Conservation (phyloP, 768 basidiomycete genomes). For the Tricholoma hemisulphureum region DNA sequence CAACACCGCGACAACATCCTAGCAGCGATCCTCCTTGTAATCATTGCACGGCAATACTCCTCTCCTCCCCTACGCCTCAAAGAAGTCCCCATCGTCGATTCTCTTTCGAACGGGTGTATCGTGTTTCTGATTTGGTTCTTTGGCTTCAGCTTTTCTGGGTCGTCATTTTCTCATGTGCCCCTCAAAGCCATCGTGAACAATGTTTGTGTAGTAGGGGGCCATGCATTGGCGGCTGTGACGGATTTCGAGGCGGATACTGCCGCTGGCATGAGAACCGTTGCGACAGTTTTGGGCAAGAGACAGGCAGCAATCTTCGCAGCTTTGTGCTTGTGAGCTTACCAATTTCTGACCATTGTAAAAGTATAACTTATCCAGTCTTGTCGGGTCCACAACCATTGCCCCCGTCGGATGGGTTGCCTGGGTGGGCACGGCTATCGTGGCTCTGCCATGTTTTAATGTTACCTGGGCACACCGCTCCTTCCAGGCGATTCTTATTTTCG, state of each 20-base stretch:
- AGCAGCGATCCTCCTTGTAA: slow-evolving; percentile 3
- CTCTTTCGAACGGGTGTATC: slow-evolving; percentile 12
- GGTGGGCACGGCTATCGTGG: neutral
- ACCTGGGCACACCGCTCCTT: slow-evolving; percentile 8
- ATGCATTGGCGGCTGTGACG: slow-evolving; percentile 14
- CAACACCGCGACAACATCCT: slow-evolving; percentile 9
- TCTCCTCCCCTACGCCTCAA: slow-evolving; percentile 16
- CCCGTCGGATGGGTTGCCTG: neutral
- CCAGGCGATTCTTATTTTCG: slow-evolving; percentile 8
- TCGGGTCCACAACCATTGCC: neutral
- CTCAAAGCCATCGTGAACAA: slow-evolving; percentile 12
- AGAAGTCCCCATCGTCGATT: slow-evolving; percentile 12
- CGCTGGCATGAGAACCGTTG: slow-evolving; percentile 13
- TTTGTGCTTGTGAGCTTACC: slow-evolving; percentile 14
- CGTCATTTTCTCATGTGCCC: slow-evolving; percentile 2
- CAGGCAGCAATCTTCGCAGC: slow-evolving; percentile 8
- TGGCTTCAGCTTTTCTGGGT: slow-evolving; percentile 15
- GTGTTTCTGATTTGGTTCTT: slow-evolving; percentile 16
- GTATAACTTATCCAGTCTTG: neutral
- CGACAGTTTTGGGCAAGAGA: slow-evolving; percentile 9
- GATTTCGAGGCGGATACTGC: slow-evolving; percentile 13
- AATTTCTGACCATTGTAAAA: neutral
- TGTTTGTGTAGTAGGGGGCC: slow-evolving; percentile 12
- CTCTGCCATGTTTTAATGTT: slow-evolving; percentile 9
- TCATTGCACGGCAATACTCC: slow-evolving; percentile 16